Evolutionary conservation across 176 grass and related monocot species (phyloP).

Genomic region (Eragrostis nindensis): DNA sequence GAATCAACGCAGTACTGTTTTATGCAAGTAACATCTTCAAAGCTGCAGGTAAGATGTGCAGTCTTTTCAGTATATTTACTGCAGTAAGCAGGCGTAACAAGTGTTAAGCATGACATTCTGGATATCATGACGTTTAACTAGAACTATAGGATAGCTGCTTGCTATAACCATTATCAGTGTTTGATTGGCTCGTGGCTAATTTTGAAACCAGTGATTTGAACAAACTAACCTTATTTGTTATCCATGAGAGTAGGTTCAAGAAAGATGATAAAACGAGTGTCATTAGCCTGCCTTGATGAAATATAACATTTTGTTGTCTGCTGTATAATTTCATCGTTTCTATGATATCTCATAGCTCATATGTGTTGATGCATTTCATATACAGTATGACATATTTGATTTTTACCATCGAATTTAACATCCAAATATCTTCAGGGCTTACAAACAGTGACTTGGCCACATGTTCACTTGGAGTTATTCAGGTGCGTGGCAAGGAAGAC

Average conservation of each 20-base stretch:
- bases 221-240: not conserved
- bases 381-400: not conserved
- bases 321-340: not conserved
- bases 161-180: constrained; percentile 14
- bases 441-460: constrained; percentile 90
- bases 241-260: not conserved
- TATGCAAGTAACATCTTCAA: constrained; percentile 91
- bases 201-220: constrained; percentile 11
- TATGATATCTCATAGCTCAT: not conserved
- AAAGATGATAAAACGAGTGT: not conserved
- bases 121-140: constrained; percentile 12
- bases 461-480: constrained; percentile 93
- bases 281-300: not conserved
- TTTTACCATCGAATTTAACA: constrained; percentile 11
- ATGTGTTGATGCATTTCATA: not conserved
- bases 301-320: not conserved
- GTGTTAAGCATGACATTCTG: not conserved
- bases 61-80: not conserved
- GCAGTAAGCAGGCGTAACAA: constrained; percentile 1
- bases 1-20: constrained; percentile 88
- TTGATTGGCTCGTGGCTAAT: not conserved
- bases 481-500: constrained; percentile 53
- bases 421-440: constrained; percentile 65
- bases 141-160: not conserved
- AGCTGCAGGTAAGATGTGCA: constrained; percentile 62